Base-by-base conservation (phyloP, 805 yeast genomes). In the Lipomyces kockii region DNA sequence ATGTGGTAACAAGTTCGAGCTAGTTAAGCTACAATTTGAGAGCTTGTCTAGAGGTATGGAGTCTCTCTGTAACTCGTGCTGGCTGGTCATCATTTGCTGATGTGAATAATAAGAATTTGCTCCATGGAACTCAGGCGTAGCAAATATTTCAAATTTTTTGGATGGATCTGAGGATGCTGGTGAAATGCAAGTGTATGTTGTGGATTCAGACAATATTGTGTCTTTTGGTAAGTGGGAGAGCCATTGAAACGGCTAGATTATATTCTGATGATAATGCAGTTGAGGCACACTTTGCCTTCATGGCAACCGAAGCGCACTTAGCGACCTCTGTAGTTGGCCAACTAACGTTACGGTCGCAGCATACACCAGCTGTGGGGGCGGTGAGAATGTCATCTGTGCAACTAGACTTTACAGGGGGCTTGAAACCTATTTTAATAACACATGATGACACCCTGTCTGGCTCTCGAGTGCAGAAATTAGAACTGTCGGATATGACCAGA, bases 11-110 rank as follows among this genome's bases (percentile, higher is more conserved):
- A 60, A 53, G 7, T 65, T 63, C 43, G 70, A 58, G 32, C 59
- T 58, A 2, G 58, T 65, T 22, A 29, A 54, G 46, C 51, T 70
- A 11, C 66, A 63, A 54, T 37, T 74, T 22, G 74, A 72, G 61
- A 51, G 29, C 46, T 37, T 69, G 20, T 32, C 46, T n/a, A 46
- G n/a, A 52, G 55, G 55, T 52, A 25, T 12, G 55, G 11, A 27
- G 9, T 22, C 34, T 7, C 3, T n/a, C 8, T 52, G 8, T 52
- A 22, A 43, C 22, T 43, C 22, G n/a, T 2, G 8, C 9, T 43
- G 20, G 2, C 34, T 22, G 27, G 14, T 0, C 8, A 12, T 52
- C 27, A 17, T 49, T 17, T 17, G 5, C 29, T 20, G 35, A 52
- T 2, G 55, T 20, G 2, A 22, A 25, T 52, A 29, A 29, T 12